phyloP scores from a whole-genome alignment of 2,329 filamentous ascomycete genomes.

The Hymenoscyphus salicellus region DNA sequence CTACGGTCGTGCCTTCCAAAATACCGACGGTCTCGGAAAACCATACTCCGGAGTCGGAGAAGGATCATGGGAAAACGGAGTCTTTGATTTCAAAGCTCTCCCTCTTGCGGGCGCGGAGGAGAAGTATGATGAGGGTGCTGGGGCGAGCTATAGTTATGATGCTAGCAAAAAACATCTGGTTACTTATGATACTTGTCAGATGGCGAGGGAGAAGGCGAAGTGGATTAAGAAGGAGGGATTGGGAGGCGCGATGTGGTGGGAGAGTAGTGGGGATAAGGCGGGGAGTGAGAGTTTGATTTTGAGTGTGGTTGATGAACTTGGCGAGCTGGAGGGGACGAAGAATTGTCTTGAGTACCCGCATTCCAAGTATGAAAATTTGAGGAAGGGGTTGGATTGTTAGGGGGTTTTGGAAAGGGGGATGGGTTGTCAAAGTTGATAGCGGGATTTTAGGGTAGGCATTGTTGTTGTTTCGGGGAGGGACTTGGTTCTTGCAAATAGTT shows the following conservation, averaged over 20 bases:
- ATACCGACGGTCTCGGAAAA: slow-evolving; percentile 70
- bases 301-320: slow-evolving; percentile 59
- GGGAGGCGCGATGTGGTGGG: slow-evolving; percentile 91
- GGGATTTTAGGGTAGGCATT: background rate
- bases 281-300: slow-evolving; percentile 66
- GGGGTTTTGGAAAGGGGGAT: background rate
- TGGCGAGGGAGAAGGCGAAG: slow-evolving; percentile 66
- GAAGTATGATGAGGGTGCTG: slow-evolving; percentile 57
- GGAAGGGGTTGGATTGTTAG: slow-evolving; percentile 52
- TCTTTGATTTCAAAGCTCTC: slow-evolving; percentile 86
- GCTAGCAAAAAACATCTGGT: slow-evolving; percentile 62
- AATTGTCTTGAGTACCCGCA: slow-evolving; percentile 64
- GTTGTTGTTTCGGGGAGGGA: too few relatives aligned
- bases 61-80: slow-evolving; percentile 79
- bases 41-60: slow-evolving; percentile 70
- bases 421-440: background rate
- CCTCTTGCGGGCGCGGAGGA: slow-evolving; percentile 67
- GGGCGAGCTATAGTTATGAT: slow-evolving; percentile 78
- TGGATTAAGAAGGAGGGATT: slow-evolving; percentile 67
- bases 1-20: slow-evolving; percentile 81
- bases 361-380: slow-evolving; percentile 69
- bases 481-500: too few relatives aligned
- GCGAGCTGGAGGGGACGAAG: slow-evolving; percentile 48
- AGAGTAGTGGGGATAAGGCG: slow-evolving; percentile 73
- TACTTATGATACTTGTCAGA: slow-evolving; percentile 70